Conservation (phyloP, 306 rosid species). For the Carpinus viminea region DNA sequence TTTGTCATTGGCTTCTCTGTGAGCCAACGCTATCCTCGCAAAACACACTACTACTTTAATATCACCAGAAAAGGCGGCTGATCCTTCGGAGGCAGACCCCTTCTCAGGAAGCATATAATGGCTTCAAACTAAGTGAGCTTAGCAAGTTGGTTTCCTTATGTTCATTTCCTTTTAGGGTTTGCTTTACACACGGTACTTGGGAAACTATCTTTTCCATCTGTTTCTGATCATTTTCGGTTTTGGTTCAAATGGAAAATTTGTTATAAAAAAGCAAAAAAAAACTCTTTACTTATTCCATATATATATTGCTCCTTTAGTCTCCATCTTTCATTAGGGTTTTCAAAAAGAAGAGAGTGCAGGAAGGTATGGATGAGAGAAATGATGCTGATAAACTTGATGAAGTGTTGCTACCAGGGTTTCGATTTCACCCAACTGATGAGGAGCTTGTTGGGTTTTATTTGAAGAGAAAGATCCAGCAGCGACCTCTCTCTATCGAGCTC, state of each 20-base stretch:
- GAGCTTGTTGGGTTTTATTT: slow-evolving; percentile 94
- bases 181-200: neutral
- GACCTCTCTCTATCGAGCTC: slow-evolving; percentile 82
- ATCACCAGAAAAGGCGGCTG: slow-evolving; percentile 92
- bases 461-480: slow-evolving; percentile 76
- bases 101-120: slow-evolving; percentile 72
- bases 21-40: slow-evolving; percentile 43
- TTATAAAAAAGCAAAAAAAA: neutral
- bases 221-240: no score
- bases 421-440: slow-evolving; percentile 97
- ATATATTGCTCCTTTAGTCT: neutral
- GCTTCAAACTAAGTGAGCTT: slow-evolving; percentile 51
- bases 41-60: slow-evolving; percentile 52
- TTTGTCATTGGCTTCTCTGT: slow-evolving; percentile 35
- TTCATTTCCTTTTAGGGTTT: slow-evolving; percentile 30
- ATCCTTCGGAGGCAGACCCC: slow-evolving; percentile 92
- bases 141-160: slow-evolving; percentile 35
- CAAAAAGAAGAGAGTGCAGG: slow-evolving; percentile 30
- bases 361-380: slow-evolving; percentile 34
- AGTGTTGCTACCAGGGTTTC: slow-evolving; percentile 84
- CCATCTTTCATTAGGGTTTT: slow-evolving; percentile 10
- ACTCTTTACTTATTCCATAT: neutral
- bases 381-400: slow-evolving; percentile 68
- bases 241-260: neutral
- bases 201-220: no score